phyloP scores from a whole-genome alignment of 805 yeast genomes.

The Kregervanrija pseudodelftensis region DNA sequence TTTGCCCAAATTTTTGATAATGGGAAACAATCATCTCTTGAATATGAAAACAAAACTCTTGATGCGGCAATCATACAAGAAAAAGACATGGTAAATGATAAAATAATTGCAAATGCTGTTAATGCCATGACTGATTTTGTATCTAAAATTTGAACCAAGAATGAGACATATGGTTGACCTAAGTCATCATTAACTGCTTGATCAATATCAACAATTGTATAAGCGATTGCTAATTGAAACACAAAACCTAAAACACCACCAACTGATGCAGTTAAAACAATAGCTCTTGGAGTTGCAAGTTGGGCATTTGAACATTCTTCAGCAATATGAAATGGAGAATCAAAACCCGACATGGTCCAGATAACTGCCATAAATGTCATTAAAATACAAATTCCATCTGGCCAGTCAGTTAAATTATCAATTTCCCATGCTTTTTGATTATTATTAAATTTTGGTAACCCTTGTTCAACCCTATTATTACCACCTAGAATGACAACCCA shows the following conservation, averaged over 20 bases:
- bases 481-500: slow-evolving; percentile 48
- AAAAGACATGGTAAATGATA: slow-evolving; percentile 44
- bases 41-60: slow-evolving; percentile 58
- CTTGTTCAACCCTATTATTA: slow-evolving; percentile 32
- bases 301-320: slow-evolving; percentile 65
- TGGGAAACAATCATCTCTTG: slow-evolving; percentile 65
- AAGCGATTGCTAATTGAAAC: slow-evolving; percentile 54
- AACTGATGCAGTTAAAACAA: slow-evolving; percentile 46
- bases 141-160: slow-evolving; percentile 41
- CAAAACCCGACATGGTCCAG: slow-evolving; percentile 73
- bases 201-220: slow-evolving; percentile 46
- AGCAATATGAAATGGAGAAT: slow-evolving; percentile 68
- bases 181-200: slow-evolving; percentile 39
- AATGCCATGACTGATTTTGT: slow-evolving; percentile 35
- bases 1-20: slow-evolving; percentile 40
- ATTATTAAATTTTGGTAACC: slow-evolving; percentile 41
- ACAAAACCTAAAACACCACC: slow-evolving; percentile 53
- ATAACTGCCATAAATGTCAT: slow-evolving; percentile 55
- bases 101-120: slow-evolving; percentile 36
- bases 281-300: slow-evolving; percentile 60
- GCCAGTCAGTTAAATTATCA: slow-evolving; percentile 53
- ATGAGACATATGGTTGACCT: slow-evolving; percentile 58
- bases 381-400: slow-evolving; percentile 52
- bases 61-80: slow-evolving; percentile 62
- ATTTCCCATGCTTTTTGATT: slow-evolving; percentile 47